Evolutionary conservation across 148 eudicot species (phyloP).

Genomic region (Cornus kousa): DNA sequence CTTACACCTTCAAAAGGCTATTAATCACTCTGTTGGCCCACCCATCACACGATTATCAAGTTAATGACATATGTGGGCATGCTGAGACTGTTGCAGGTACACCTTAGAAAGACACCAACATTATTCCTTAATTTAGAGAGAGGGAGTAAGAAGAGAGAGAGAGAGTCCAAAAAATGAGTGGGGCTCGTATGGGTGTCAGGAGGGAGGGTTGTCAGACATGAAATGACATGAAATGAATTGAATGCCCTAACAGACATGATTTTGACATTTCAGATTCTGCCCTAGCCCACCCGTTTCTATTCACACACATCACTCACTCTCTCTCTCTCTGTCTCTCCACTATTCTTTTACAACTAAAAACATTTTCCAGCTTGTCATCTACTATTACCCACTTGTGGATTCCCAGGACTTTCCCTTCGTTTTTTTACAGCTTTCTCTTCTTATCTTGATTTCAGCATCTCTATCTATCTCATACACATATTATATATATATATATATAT

Average conservation of each 20-base stretch:
- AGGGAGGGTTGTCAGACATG: conserved; percentile 18
- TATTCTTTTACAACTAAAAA: not conserved
- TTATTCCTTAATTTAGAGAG: not conserved
- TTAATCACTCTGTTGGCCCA: too few species aligned
- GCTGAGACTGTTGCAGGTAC: too few species aligned
- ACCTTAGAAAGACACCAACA: not conserved
- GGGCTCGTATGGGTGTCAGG: not conserved
- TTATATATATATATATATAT: too few species aligned
- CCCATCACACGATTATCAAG: too few species aligned
- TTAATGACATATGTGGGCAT: too few species aligned
- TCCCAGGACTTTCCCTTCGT: not conserved
- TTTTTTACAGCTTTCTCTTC: not conserved
- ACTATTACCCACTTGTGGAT: not conserved
- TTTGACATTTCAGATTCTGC: conserved; percentile 60
- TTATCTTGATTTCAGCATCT: not conserved
- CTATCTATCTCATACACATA: not conserved
- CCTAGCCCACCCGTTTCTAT: not conserved
- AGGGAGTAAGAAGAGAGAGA: conserved; percentile 18
- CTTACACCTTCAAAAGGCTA: too few species aligned
- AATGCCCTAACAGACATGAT: conserved; percentile 33
- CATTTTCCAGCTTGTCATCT: conserved; percentile 1
- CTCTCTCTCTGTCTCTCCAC: not conserved
- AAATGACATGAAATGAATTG: conserved; percentile 33
- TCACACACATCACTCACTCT: not conserved
- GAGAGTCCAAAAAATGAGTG: conserved; percentile 9